phyloP scores from a whole-genome alignment of 257 asterid genomes.

The Ocimum tenuiflorum region DNA sequence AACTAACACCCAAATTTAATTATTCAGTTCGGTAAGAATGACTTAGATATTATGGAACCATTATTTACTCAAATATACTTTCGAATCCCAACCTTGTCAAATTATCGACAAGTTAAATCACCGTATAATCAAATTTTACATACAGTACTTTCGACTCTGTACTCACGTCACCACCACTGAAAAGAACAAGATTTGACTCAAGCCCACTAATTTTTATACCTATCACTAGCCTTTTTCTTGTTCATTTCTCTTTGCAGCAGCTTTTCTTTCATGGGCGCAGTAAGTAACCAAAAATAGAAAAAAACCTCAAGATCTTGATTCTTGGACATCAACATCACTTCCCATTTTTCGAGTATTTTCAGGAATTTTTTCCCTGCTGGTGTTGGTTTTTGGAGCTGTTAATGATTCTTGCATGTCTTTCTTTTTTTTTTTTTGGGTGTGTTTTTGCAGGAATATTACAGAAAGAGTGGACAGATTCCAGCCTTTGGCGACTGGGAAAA shows the following conservation, averaged over 20 bases:
- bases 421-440: neutral
- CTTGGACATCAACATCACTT: neutral
- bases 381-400: neutral
- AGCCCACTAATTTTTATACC: neutral
- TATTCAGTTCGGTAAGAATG: too few relatives aligned
- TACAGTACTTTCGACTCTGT: neutral
- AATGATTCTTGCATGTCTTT: neutral
- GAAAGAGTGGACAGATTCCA: conserved; percentile 65
- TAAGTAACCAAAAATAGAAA: conserved; percentile 6
- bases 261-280: conserved; percentile 23
- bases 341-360: neutral
- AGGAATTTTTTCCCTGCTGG: neutral
- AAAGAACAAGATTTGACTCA: conserved; percentile 10
- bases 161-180: conserved; percentile 13
- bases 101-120: conserved; percentile 9
- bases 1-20: too few relatives aligned
- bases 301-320: conserved; percentile 17
- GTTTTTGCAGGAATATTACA: conserved; percentile 30
- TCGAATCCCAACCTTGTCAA: too few relatives aligned
- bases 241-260: neutral
- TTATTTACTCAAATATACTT: too few relatives aligned
- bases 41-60: too few relatives aligned
- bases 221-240: neutral
- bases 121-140: neutral
- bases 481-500: conserved; percentile 76